Percentiles rank a stretch among this genome's conserved stretches.
Conservation (phyloP, 805 yeast genomes). For the Wickerhamiella brachini region DNA sequence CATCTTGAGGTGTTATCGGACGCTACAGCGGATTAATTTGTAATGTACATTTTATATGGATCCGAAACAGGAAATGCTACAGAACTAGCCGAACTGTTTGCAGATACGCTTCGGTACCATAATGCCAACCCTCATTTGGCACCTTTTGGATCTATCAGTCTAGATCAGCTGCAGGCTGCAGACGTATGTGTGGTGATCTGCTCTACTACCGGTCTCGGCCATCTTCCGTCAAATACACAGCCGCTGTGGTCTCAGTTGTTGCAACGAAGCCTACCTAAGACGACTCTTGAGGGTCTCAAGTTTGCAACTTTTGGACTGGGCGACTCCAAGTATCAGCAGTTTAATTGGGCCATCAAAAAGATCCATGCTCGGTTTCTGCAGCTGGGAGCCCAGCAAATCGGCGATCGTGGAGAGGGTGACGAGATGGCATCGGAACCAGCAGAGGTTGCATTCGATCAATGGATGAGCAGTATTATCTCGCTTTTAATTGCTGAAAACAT, state of each 20-base stretch:
- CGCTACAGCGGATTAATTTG: background rate
- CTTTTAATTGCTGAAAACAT: slow-evolving; percentile 20
- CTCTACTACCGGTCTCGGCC: slow-evolving; percentile 95
- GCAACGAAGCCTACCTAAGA: slow-evolving; percentile 46
- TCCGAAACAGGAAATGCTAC: slow-evolving; percentile 88
- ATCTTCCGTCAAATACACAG: slow-evolving; percentile 62
- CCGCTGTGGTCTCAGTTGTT: slow-evolving; percentile 65
- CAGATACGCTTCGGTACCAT: slow-evolving; percentile 38
- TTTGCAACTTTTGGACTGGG: slow-evolving; percentile 83
- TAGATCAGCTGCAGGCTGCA: slow-evolving; percentile 31
- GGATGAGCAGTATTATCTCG: slow-evolving; percentile 41
- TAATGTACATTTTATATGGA: slow-evolving; percentile 50
- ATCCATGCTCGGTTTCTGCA: slow-evolving; percentile 66
- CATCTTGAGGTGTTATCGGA: too few species aligned
- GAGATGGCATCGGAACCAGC: slow-evolving; percentile 60
- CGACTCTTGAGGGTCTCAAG: slow-evolving; percentile 44
- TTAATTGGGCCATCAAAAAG: slow-evolving; percentile 77
- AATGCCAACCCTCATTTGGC: slow-evolving; percentile 36
- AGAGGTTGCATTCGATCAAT: slow-evolving; percentile 64
- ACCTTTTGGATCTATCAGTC: slow-evolving; percentile 32
- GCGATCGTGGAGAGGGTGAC: slow-evolving; percentile 76
- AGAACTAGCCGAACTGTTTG: slow-evolving; percentile 61
- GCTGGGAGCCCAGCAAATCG: slow-evolving; percentile 64
- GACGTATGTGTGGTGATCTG: slow-evolving; percentile 43
- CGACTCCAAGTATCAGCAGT: slow-evolving; percentile 80